These are phyloP conservation scores for Neofusicoccum ribis DNA, from an alignment of 2,329 filamentous ascomycete species.

Conservation along the genomic window DNA sequence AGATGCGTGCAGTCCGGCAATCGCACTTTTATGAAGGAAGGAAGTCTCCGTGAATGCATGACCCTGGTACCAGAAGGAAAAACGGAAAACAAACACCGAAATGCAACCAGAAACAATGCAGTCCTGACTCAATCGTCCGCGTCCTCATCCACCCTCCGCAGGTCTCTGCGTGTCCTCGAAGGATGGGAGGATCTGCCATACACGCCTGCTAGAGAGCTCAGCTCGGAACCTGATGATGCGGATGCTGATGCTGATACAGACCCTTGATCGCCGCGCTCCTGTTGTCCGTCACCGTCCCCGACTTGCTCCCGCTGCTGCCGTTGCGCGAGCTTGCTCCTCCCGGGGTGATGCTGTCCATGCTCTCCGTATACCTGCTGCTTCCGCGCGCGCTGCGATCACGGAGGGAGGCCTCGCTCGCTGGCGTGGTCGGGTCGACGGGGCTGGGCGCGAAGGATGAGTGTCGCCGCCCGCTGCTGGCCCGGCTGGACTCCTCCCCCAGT, in stretches of 20 bases:
- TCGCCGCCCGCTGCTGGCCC: neutral
- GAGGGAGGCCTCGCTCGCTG: neutral
- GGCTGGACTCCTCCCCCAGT: neutral
- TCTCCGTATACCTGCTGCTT: constrained; percentile 1
- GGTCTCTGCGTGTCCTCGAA: neutral
- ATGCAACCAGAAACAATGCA: neutral
- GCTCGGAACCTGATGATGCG: constrained; percentile 2
- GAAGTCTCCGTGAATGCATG: neutral
- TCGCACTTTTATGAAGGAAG: neutral
- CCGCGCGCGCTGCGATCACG: constrained; percentile 5
- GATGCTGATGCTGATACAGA: constrained; percentile 28
- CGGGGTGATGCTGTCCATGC: neutral
- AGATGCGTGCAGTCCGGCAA: neutral
- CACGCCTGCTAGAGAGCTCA: neutral
- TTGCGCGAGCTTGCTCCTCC: neutral
- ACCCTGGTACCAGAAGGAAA: neutral
- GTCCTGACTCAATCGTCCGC: neutral
- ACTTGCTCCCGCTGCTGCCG: constrained; percentile 26
- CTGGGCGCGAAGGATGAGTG: constrained; percentile 8
- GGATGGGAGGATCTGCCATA: neutral
- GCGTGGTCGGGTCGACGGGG: neutral
- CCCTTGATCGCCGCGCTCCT: constrained; percentile 41
- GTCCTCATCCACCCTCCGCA: neutral
- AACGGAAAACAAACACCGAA: neutral
- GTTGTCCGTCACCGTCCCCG: constrained; percentile 30